Conservation (phyloP, 352 stramenopile genomes). For the Phytopythium aichiense region DNA sequence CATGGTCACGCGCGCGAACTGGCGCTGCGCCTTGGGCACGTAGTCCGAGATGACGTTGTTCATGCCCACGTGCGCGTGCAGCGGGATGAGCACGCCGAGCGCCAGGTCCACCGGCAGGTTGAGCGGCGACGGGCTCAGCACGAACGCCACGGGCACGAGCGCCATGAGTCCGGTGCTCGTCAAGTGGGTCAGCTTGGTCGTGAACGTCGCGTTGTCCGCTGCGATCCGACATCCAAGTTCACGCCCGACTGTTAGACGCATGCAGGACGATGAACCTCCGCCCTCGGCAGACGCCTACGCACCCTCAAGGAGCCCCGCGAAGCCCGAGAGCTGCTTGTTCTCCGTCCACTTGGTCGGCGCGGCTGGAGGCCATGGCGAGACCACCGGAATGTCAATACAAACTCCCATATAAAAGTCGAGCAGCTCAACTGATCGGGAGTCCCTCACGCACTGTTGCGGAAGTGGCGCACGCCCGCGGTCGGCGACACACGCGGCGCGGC, state of each 20-base stretch:
- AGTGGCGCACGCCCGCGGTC: constrained; percentile 49
- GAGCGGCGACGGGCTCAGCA: constrained; percentile 72
- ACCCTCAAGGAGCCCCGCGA: constrained; percentile 73
- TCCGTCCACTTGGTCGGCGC: constrained; percentile 66
- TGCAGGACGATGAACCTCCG: background rate
- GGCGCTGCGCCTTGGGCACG: constrained; percentile 76
- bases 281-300: background rate
- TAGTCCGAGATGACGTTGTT: constrained; percentile 95
- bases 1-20: constrained; percentile 56
- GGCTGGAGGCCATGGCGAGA: constrained; percentile 25
- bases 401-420: background rate
- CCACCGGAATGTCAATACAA: constrained; percentile 16
- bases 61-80: constrained; percentile 92
- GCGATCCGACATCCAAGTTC: background rate
- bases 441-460: constrained; percentile 58
- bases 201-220: constrained; percentile 75
- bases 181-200: constrained; percentile 62
- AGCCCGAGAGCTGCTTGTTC: constrained; percentile 70
- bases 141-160: constrained; percentile 62
- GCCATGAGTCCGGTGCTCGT: constrained; percentile 53
- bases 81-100: constrained; percentile 79
- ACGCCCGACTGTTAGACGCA: background rate
- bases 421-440: background rate
- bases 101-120: constrained; percentile 71
- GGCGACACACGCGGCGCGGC: constrained; percentile 18